These are phyloP conservation scores for Cyberlindnera subsufficiens DNA, from an alignment of 805 yeast genomes.

Conservation along the genomic window DNA sequence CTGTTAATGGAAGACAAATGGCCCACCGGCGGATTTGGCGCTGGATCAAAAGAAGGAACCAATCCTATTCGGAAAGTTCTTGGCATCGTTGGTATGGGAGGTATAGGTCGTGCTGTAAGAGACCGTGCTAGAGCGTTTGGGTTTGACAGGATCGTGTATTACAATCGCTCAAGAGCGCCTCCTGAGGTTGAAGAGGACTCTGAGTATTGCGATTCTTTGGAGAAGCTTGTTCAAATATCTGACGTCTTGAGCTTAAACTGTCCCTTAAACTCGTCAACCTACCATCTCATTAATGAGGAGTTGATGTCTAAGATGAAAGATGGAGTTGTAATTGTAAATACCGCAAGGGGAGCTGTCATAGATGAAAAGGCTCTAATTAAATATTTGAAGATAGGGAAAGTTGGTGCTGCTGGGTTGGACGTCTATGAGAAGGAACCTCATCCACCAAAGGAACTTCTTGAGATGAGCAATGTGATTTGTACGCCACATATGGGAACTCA, in stretches of 20 bases:
- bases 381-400: conserved; percentile 35
- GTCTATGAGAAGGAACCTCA: conserved; percentile 51
- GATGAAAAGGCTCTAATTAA: conserved; percentile 43
- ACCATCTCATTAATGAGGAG: conserved; percentile 37
- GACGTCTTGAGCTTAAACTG: conserved; percentile 48
- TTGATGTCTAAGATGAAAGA: conserved; percentile 31
- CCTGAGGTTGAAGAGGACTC: conserved; percentile 41
- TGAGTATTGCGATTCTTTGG: conserved; percentile 23
- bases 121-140: conserved; percentile 41
- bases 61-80: conserved; percentile 45
- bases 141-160: conserved; percentile 47
- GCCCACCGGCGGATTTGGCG: conserved; percentile 27
- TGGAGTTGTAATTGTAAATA: conserved; percentile 45
- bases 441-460: conserved; percentile 18
- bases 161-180: conserved; percentile 36
- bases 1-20: conserved; percentile 25
- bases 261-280: conserved; percentile 48
- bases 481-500: conserved; percentile 59
- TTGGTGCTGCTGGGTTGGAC: conserved; percentile 51
- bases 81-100: conserved; percentile 54
- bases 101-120: conserved; percentile 49
- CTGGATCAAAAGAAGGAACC: conserved; percentile 30
- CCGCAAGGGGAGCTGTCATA: conserved; percentile 49
- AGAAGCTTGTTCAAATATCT: conserved; percentile 30
- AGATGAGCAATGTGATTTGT: conserved; percentile 35